Evolutionary conservation across 2,329 filamentous ascomycete genomes (phyloP).

Genomic region (Claviceps capensis): DNA sequence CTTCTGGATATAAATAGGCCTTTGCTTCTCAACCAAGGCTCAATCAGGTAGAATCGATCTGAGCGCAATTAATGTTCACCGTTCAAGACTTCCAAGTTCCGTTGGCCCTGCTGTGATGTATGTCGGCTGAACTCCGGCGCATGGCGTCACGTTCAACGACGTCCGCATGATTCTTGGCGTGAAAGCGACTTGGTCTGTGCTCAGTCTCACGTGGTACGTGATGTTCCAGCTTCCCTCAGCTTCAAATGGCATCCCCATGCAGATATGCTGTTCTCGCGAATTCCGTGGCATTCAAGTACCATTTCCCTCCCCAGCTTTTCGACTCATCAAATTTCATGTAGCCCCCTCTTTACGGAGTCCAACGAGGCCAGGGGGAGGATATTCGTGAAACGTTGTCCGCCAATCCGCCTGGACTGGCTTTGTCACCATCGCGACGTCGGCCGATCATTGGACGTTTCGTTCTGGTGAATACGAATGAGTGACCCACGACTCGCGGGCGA

Average conservation of each 20-base stretch:
- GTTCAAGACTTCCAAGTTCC: not conserved
- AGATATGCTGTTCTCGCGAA: not conserved
- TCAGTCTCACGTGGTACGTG: conserved; percentile 12
- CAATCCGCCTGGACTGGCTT: not conserved
- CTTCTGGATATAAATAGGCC: no score
- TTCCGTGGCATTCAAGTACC: not conserved
- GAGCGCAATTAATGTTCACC: no score
- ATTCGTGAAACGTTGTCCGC: conserved; percentile 5
- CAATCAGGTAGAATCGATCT: no score
- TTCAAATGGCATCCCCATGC: conserved; percentile 3
- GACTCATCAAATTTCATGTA: conserved; percentile 7
- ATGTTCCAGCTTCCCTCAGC: conserved; percentile 6
- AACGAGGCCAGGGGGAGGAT: conserved; percentile 14
- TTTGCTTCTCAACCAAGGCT: no score
- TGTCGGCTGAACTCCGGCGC: not conserved
- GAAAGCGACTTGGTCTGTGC: conserved; percentile 10
- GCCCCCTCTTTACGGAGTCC: conserved; percentile 6
- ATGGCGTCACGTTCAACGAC: not conserved
- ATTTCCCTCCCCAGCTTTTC: not conserved
- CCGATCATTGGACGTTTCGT: not conserved
- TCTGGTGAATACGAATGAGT: not conserved
- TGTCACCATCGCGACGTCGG: not conserved
- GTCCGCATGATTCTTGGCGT: not conserved
- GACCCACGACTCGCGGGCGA: not conserved
- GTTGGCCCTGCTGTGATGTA: not conserved